phyloP scores from a whole-genome alignment of 495 filamentous ascomycete species.

The Aspergillus coremiiformis region DNA sequence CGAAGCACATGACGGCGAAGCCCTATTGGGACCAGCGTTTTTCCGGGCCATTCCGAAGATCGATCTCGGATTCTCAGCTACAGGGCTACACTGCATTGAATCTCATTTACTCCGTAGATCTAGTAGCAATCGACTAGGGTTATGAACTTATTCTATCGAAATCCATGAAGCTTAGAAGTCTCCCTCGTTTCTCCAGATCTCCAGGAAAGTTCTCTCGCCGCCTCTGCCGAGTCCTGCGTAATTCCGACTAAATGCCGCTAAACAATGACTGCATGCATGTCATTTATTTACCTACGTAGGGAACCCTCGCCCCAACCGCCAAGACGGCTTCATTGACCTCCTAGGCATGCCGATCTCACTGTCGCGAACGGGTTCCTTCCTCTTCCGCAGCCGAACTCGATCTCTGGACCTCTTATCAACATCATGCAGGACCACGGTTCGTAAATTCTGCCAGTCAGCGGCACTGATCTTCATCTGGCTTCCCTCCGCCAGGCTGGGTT shows the following conservation, averaged over 20 bases:
- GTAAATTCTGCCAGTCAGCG: neutral
- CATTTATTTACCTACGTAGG: neutral
- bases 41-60: neutral
- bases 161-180: too few relatives aligned
- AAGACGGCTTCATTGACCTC: constrained; percentile 4
- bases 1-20: neutral
- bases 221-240: constrained; percentile 7
- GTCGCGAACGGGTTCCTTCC: neutral
- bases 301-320: neutral
- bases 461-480: constrained; percentile 4
- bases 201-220: neutral
- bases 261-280: neutral
- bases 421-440: constrained; percentile 3
- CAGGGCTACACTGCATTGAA: too few relatives aligned
- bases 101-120: neutral
- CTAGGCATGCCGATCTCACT: constrained; percentile 5
- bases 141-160: too few relatives aligned
- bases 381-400: neutral
- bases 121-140: too few relatives aligned
- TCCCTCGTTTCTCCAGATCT: constrained; percentile 17
- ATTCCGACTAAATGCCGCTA: constrained; percentile 3
- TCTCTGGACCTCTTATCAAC: neutral
- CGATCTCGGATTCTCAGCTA: too few relatives aligned
- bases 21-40: neutral
- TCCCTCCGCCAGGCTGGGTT: neutral